Base-by-base conservation (phyloP, 2,329 filamentous ascomycete species). In the Xylaria sp. region DNA sequence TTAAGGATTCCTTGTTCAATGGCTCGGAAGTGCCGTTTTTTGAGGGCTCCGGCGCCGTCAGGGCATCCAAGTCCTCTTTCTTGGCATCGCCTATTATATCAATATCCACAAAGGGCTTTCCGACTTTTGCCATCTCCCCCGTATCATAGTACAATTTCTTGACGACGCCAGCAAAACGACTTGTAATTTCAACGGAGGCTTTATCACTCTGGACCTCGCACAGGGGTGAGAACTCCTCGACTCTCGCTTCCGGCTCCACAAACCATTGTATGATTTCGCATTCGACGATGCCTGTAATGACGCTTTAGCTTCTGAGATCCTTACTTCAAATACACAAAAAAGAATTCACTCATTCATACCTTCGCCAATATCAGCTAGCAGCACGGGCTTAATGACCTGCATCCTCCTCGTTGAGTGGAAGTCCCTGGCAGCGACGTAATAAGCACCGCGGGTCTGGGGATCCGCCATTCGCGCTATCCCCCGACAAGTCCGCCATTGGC, bases 211-310 rank as follows among this genome's bases (percentile, higher is more conserved):
- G 96, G 53, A 99, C 97, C 83, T 99, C 96, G 82, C 96, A 99
- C 55, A 99, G 87, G 68, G 95, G 96, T 75, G 97, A 96, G 87
- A 97, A 99, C 83, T 99, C 95, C 83, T 99, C 94, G 75, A 99
- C 94, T 66, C 92, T 90, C 42, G 96, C 96, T 67, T 94, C 95
- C 58, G 97, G 94, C 82, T 98, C 92, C 73, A 99, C 95, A 79
- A 98, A 99, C 96, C 96, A 99, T 84, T 99, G 96, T 76, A 98
- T 98, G 77, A 99, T 93, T 81, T 99, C 96, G 78, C 96, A 97
- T 83, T 99, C 96, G 78, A 96, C 94, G 77, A 98, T 99, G 64
- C 96, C 96, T 96, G 75, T 50, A 59, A 61, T n/a, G 64, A 55
- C 45, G 74, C 59, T 74, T 73, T 32, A 53, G 67, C 51, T 24